Evolutionary conservation across 2,329 filamentous ascomycete genomes (phyloP).

Genomic region (Thelonectria blattea): DNA sequence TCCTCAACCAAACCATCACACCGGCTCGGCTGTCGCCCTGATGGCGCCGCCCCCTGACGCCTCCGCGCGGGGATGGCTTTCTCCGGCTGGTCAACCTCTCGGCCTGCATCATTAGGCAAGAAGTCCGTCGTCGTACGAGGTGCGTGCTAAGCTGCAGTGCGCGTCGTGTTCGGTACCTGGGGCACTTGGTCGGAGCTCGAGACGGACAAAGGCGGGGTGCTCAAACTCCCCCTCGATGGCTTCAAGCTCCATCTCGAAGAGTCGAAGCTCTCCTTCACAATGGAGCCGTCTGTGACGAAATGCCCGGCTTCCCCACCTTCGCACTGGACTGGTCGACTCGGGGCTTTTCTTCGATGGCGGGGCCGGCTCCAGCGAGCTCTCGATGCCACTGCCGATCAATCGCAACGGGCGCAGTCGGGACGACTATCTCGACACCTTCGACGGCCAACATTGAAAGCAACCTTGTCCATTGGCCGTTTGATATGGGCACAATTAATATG

Average conservation of each 20-base stretch:
- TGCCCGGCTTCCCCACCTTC: constrained; percentile 1
- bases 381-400: constrained; percentile 1
- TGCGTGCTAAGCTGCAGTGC: neutral
- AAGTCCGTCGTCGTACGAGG: constrained; percentile 5
- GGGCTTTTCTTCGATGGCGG: constrained; percentile 6
- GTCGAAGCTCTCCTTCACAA: neutral
- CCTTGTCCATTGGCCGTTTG: neutral
- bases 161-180: constrained; percentile 5
- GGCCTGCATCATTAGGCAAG: neutral
- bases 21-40: neutral
- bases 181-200: no score
- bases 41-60: constrained; percentile 3
- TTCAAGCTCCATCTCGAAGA: neutral
- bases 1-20: neutral
- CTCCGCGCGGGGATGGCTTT: constrained; percentile 1
- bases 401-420: neutral
- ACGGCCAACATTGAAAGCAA: neutral
- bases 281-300: neutral
- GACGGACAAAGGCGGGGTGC: no score
- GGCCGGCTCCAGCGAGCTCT: neutral
- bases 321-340: neutral
- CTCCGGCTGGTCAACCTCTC: neutral
- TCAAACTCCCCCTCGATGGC: no score
- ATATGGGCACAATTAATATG: neutral
- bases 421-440: neutral